Conservation (phyloP, 2,329 filamentous ascomycete genomes). For the Calonectria henricotiae region DNA sequence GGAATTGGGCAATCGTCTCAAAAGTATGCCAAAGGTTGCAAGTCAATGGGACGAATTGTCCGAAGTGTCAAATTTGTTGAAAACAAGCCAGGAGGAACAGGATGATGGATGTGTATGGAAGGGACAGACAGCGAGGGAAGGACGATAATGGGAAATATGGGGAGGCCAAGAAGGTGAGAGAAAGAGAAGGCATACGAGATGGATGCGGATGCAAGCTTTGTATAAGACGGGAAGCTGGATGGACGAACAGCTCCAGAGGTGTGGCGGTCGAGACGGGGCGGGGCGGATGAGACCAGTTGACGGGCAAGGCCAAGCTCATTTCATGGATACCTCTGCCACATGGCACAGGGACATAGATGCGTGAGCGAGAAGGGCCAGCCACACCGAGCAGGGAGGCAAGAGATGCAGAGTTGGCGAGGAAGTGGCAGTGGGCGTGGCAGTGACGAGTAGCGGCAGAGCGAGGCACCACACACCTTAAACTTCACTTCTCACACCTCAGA, state of each 20-base stretch:
- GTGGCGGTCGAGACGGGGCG: constrained; percentile 59
- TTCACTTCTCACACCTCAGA: constrained; percentile 34
- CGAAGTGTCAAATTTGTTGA: constrained; percentile 14
- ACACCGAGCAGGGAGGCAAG: constrained; percentile 58
- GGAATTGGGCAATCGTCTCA: not conserved
- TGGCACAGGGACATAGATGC: constrained; percentile 50
- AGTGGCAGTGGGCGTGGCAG: constrained; percentile 36
- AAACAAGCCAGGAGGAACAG: constrained; percentile 20
- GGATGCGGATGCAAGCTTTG: constrained; percentile 49
- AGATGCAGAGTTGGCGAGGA: constrained; percentile 40
- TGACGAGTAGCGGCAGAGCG: constrained; percentile 31
- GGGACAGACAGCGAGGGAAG: constrained; percentile 35
- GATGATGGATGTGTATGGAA: constrained; percentile 28
- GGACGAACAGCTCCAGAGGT: constrained; percentile 64
- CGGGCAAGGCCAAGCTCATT: constrained; percentile 64
- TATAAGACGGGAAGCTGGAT: constrained; percentile 61
- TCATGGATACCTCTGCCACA: constrained; percentile 57
- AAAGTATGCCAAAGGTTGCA: not conserved
- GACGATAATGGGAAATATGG: constrained; percentile 33
- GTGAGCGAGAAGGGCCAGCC: constrained; percentile 57
- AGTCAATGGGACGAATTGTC: not conserved
- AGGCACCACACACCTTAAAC: constrained; percentile 31
- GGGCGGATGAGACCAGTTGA: constrained; percentile 63
- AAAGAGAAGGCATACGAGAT: constrained; percentile 47
- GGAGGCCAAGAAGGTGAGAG: constrained; percentile 40